phyloP scores from a whole-genome alignment of 495 filamentous ascomycete genomes.

The Cercophora newfieldiana region DNA sequence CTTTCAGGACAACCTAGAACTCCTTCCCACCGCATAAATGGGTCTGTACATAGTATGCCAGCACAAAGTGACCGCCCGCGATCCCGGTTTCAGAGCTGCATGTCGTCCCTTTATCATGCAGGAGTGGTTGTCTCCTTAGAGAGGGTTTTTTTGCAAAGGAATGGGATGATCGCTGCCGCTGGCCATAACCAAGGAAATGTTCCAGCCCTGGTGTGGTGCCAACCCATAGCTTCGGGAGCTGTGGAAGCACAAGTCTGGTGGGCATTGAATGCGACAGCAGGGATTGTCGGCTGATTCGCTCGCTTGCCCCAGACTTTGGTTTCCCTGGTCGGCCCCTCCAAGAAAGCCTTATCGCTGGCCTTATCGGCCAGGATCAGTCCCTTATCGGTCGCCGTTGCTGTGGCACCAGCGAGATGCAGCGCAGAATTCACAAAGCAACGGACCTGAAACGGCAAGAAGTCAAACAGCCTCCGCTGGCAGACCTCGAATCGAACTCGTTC shows the following conservation, averaged over 20 bases:
- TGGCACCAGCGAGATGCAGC: slow-evolving; percentile 20
- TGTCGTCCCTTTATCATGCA: slow-evolving; percentile 16
- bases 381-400: slow-evolving; percentile 22
- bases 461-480: slow-evolving; percentile 12
- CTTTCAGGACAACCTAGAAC: too few species aligned
- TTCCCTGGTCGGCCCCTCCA: not conserved
- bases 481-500: slow-evolving; percentile 5
- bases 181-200: not conserved
- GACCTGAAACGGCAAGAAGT: slow-evolving; percentile 6
- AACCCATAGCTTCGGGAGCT: not conserved
- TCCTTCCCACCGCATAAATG: too few species aligned
- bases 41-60: too few species aligned
- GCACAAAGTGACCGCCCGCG: too few species aligned
- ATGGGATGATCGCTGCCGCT: not conserved
- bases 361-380: slow-evolving; percentile 10
- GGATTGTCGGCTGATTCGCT: not conserved
- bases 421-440: slow-evolving; percentile 9
- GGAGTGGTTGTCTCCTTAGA: not conserved
- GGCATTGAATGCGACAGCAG: not conserved
- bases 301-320: slow-evolving; percentile 2
- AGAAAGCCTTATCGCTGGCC: slow-evolving; percentile 7
- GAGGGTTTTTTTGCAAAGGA: not conserved
- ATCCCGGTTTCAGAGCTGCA: slow-evolving; percentile 18
- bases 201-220: not conserved
- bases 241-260: not conserved